Evolutionary conservation across 495 filamentous ascomycete species (phyloP).

Genomic region (Talaromyces trachyspermus): DNA sequence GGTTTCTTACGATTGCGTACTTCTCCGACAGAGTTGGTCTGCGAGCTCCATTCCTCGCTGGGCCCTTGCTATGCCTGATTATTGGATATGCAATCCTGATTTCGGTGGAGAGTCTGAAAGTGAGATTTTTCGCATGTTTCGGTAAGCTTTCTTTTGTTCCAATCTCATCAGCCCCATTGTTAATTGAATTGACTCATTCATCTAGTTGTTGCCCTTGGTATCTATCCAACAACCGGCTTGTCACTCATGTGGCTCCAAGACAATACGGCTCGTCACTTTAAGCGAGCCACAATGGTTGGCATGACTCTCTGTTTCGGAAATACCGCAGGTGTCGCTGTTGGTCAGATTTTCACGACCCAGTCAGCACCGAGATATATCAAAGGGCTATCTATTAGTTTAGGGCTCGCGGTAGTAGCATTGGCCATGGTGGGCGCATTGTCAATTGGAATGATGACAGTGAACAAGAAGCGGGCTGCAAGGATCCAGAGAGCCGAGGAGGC

Average conservation of each 20-base stretch:
- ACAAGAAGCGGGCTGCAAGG: constrained; percentile 7
- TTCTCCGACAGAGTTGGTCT: constrained; percentile 7
- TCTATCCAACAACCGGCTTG: constrained; percentile 14
- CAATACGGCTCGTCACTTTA: constrained; percentile 15
- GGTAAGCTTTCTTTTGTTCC: constrained; percentile 5
- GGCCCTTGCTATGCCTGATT: constrained; percentile 11
- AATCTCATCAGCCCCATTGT: background rate
- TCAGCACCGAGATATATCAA: constrained; percentile 10
- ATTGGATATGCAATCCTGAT: constrained; percentile 14
- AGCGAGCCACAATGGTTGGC: constrained; percentile 14
- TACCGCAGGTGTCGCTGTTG: constrained; percentile 14
- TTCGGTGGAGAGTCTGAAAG: constrained; percentile 9
- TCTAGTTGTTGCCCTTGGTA: constrained; percentile 12
- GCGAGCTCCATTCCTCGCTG: constrained; percentile 12
- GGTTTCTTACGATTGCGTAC: constrained; percentile 9
- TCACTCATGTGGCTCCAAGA: constrained; percentile 15
- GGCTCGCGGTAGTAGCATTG: constrained; percentile 9
- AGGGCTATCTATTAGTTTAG: constrained; percentile 9
- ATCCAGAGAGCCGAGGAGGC: constrained; percentile 8
- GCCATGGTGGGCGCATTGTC: constrained; percentile 8
- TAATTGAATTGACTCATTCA: constrained; percentile 1
- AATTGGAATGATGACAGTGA: constrained; percentile 8
- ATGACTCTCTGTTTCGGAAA: constrained; percentile 13
- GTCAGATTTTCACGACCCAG: constrained; percentile 12
- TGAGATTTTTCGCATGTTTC: constrained; percentile 14